Percentiles rank a stretch among this genome's conserved stretches.
phyloP scores from a whole-genome alignment of 306 rosid genomes.

The Cicer bijugum region DNA sequence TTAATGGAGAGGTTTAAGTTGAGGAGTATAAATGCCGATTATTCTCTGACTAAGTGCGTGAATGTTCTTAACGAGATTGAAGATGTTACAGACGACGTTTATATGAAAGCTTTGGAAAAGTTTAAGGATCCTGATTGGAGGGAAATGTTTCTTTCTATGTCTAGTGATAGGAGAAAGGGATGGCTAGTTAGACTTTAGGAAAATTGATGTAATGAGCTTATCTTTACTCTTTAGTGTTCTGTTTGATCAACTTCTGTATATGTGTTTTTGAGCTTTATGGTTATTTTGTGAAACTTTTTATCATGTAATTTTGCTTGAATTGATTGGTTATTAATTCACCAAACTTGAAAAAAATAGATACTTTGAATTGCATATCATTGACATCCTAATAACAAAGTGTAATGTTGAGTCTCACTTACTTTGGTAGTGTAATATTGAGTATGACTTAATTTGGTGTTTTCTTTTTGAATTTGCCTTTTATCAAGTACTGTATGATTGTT shows the following conservation, averaged over 20 bases:
- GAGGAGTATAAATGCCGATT: not conserved
- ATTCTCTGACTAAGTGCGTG: not conserved
- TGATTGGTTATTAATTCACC: not conserved
- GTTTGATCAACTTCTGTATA: too few relatives aligned
- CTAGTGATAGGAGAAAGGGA: not conserved
- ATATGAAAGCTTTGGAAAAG: not conserved
- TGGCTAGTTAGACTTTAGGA: not conserved
- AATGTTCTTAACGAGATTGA: not conserved
- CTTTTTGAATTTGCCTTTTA: not conserved
- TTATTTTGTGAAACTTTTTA: too few relatives aligned
- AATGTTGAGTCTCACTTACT: not conserved
- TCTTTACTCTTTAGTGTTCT: not conserved
- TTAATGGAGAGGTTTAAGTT: not conserved
- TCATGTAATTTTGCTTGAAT: too few relatives aligned
- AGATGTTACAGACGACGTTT: not conserved
- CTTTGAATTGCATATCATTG: not conserved
- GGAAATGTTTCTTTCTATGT: not conserved
- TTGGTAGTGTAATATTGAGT: not conserved
- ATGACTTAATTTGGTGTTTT: not conserved
- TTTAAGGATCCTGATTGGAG: not conserved
- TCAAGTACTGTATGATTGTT: not conserved
- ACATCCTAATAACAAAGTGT: not conserved
- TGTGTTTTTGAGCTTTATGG: too few relatives aligned
- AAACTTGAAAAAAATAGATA: not conserved
- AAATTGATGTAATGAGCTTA: not conserved